Base-by-base conservation (phyloP, 352 stramenopile species). In the Globisporangium carolinianum region DNA sequence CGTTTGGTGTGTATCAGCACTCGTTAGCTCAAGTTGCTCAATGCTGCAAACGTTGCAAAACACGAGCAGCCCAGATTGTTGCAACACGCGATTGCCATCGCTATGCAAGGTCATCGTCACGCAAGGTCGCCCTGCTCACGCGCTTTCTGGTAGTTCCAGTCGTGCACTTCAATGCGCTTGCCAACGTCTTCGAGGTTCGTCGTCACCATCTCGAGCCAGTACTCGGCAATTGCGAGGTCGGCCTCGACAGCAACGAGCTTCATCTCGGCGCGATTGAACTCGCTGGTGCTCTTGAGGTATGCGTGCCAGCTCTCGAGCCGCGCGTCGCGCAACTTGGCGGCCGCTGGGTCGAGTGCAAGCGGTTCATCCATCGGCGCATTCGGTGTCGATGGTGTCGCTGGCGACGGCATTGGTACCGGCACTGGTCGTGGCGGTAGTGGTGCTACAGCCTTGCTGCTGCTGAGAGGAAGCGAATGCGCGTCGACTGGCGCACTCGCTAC, bases 141-240 rank as follows among this genome's bases (percentile, higher is more conserved):
- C 10, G 81, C 73, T 58, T 83, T 83, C 56, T 87, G 78, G 35
- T 87, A 86, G 55, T 86, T 83, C 83, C 83, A 92, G 54, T 92
- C 83, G 49, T 89, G 81, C 8, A 82, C 58, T 51, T 92, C 81
- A 15, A 88, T 92, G 58, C 83, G 76, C 47, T 81, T 78, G 36
- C 83, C 83, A 15, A 90, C 83, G 55, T 89, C 80, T 41, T 85
- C 77, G 24, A 90, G 66, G 42, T 75, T 83, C 55, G 84, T 84
- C 11, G 76, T 76, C 35, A 79, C 61, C 39, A 83, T 66, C 15
- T 71, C 61, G 11, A 92, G 62, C 79, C 80, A 92, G 50, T 77
- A 84, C 57, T 92, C 83, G 35, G 83, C 76, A 24, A 90, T 61
- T 37, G 61, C 58, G 10, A 92, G 57, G 18, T 89, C 78, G 1